Conservation (phyloP, 805 yeast species). For the Myxozyma neglecta region DNA sequence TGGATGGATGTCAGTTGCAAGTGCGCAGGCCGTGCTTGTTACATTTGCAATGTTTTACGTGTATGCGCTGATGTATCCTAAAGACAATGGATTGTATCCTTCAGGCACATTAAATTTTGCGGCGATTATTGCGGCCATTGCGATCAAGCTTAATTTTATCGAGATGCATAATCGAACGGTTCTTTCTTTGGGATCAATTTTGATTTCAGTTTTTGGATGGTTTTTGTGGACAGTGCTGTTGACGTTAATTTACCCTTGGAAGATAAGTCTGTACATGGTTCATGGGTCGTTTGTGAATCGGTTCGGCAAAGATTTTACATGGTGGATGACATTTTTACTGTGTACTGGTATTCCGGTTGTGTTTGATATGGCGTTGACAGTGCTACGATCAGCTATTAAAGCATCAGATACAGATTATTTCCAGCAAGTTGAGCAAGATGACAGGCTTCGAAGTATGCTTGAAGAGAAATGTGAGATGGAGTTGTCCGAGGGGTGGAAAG, state of each 20-base stretch:
- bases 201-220: slow-evolving; percentile 82
- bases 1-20: slow-evolving; percentile 76
- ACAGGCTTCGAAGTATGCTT: slow-evolving; percentile 62
- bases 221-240: slow-evolving; percentile 77
- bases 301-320: slow-evolving; percentile 77
- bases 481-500: slow-evolving; percentile 77
- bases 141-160: slow-evolving; percentile 72
- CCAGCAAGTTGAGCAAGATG: slow-evolving; percentile 71
- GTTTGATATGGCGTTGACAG: slow-evolving; percentile 64
- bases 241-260: slow-evolving; percentile 62
- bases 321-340: slow-evolving; percentile 78
- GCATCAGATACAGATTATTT: slow-evolving; percentile 80
- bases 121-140: slow-evolving; percentile 68
- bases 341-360: slow-evolving; percentile 58
- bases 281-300: slow-evolving; percentile 63
- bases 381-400: slow-evolving; percentile 53
- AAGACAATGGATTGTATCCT: slow-evolving; percentile 79
- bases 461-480: slow-evolving; percentile 74
- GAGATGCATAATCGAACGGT: slow-evolving; percentile 75
- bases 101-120: slow-evolving; percentile 76
- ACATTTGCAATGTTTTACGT: slow-evolving; percentile 64
- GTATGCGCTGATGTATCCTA: slow-evolving; percentile 66
- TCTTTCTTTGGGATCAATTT: slow-evolving; percentile 62
- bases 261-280: slow-evolving; percentile 59
- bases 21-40: slow-evolving; percentile 67